Base-by-base conservation (phyloP, 495 filamentous ascomycete genomes). In the Aspergillus cavernicola region DNA sequence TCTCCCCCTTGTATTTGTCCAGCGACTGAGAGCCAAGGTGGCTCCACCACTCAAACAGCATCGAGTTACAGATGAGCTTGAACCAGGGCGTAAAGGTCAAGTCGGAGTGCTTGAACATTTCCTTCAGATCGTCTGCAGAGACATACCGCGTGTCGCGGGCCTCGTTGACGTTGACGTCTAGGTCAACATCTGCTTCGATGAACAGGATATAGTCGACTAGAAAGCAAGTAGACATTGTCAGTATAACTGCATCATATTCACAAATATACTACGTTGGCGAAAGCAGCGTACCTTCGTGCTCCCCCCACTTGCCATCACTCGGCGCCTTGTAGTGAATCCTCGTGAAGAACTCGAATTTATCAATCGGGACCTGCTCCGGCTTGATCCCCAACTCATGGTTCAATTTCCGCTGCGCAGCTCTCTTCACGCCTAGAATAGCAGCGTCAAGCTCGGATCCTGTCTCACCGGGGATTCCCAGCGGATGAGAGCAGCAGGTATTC, bases 171-270 rank as follows among this genome's bases (percentile, higher is more conserved):
- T 88, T 99, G 56, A 79, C 66, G 33, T 85, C 67, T 53, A 96
- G 67, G 60, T 95, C 87, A 48, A 96, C 91, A 61, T 95, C 83
- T 31, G 91, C 87, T 72, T 95, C 88, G 78, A 97, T 97, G 75
- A 99, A 95, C 50, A 99, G 85, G 55, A 99, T 99, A 68, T 99
- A 99, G 70, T 99, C 93, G 66, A 99, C 91, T 97, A 62, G n/a
- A 20, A 28, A 9, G 24, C 24, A 28, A 46, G 23, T 10, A 31
- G 19, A n/a, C n/a, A 66, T 44, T 62, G 61, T 48, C 28, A 37
- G 35, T 23, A 26, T 7, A 15, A 8, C 3, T 19, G 57, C n/a
- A n/a, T n/a, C n/a, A n/a, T n/a, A n/a, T n/a, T n/a, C n/a, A n/a
- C n/a, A n/a, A n/a, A n/a, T n/a, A n/a, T n/a, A n/a, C n/a, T n/a